Percentiles rank a stretch among this genome's conserved stretches.
These are phyloP conservation scores for Blastocystis sp. DNA, from an alignment of 352 stramenopile genomes.

Conservation along the genomic window DNA sequence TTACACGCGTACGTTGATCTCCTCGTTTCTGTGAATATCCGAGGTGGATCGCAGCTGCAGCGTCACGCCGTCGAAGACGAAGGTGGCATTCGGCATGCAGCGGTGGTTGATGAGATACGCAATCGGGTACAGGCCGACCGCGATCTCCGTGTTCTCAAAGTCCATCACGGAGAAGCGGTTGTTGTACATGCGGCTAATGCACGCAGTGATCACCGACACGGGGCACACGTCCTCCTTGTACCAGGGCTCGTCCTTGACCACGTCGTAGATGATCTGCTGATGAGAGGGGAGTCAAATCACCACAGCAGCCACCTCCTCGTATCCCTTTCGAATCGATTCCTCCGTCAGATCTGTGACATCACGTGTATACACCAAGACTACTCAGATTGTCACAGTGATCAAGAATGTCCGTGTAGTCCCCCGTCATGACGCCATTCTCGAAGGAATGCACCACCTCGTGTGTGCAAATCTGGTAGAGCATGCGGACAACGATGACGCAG, in stretches of 20 bases:
- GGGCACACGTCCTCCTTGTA: conserved; percentile 24
- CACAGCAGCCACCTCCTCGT: conserved; percentile 34
- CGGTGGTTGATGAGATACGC: conserved; percentile 48
- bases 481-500: conserved; percentile 23
- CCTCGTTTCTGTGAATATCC: conserved; percentile 33
- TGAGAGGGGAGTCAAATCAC: neutral
- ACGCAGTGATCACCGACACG: conserved; percentile 6
- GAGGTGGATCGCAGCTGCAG: conserved; percentile 7
- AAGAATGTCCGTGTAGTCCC: conserved; percentile 50
- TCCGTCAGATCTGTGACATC: neutral
- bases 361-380: neutral
- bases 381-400: conserved; percentile 60
- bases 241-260: conserved; percentile 37
- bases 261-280: neutral
- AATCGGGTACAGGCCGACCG: conserved; percentile 44
- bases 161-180: conserved; percentile 51
- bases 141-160: conserved; percentile 22
- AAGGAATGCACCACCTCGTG: conserved; percentile 2
- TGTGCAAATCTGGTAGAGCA: conserved; percentile 65
- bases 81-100: conserved; percentile 49
- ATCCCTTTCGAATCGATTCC: neutral
- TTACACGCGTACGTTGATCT: conserved; percentile 23
- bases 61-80: conserved; percentile 23
- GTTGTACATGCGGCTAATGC: conserved; percentile 49
- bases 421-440: conserved; percentile 17